Conservation (phyloP, 2,329 filamentous ascomycete genomes). For the Sporothrix sp. region DNA sequence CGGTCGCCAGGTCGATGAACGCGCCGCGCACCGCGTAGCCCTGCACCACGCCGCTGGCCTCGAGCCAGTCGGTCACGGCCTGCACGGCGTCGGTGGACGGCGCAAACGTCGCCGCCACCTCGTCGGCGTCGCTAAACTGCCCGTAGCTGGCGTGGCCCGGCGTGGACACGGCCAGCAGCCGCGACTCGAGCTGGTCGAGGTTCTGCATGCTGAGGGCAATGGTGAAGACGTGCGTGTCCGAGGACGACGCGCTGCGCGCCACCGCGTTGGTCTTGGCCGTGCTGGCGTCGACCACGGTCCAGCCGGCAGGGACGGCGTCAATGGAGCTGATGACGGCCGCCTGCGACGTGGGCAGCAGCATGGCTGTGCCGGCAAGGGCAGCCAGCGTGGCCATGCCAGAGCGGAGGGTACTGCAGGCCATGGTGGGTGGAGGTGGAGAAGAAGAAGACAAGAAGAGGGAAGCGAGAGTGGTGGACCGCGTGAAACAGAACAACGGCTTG, state of each 20-base stretch:
- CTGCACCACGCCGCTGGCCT: slow-evolving; percentile 34
- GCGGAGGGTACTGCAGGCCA: slow-evolving; percentile 14
- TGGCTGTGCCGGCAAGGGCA: background rate
- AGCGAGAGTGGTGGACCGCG: background rate
- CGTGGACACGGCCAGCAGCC: slow-evolving; percentile 50
- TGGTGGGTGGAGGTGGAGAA: background rate
- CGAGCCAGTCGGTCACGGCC: slow-evolving; percentile 47
- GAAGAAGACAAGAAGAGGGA: background rate
- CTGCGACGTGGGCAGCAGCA: slow-evolving; percentile 9
- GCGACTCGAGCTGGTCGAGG: slow-evolving; percentile 40
- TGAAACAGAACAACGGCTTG: background rate
- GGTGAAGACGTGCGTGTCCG: slow-evolving; percentile 18
- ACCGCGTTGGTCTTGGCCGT: background rate
- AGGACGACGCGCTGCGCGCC: background rate
- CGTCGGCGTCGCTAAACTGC: slow-evolving; percentile 47
- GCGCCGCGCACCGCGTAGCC: slow-evolving; percentile 33
- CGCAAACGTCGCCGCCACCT: slow-evolving; percentile 43
- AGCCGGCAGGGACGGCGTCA: slow-evolving; percentile 13
- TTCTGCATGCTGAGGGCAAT: slow-evolving; percentile 22
- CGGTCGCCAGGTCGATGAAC: slow-evolving; percentile 22
- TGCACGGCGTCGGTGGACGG: slow-evolving; percentile 38
- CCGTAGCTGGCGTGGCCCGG: slow-evolving; percentile 50
- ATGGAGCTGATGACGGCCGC: slow-evolving; percentile 15
- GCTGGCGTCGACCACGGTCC: slow-evolving; percentile 4
- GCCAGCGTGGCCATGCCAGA: slow-evolving; percentile 4